A percentile compares a stretch with the other conserved stretches of the same genome.
phyloP scores from a whole-genome alignment of 2,329 filamentous ascomycete species.

The Fusarium verrucosum region DNA sequence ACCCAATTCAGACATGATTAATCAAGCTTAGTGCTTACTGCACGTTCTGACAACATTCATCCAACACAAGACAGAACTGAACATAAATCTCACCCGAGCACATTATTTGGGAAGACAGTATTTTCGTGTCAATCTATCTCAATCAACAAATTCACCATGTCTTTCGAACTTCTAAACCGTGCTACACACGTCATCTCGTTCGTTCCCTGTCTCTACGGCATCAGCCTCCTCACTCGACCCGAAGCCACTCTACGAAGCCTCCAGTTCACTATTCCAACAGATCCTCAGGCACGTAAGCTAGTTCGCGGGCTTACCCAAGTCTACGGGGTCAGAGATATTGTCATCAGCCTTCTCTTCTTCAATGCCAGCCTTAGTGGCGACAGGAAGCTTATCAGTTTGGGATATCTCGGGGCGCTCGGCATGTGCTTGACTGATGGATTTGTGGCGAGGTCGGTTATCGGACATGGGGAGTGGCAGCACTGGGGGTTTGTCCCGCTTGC shows the following conservation, averaged over 20 bases:
- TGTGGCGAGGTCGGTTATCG: constrained; percentile 1
- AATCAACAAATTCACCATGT: background rate
- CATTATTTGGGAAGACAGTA: too few species aligned
- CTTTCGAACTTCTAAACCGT: background rate
- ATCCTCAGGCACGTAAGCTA: constrained; percentile 1
- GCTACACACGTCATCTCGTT: background rate
- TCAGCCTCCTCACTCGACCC: constrained; percentile 11
- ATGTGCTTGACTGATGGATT: constrained; percentile 13
- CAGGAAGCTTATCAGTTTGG: background rate
- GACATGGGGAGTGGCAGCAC: constrained; percentile 12
- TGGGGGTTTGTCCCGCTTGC: constrained; percentile 4
- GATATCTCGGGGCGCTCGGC: background rate
- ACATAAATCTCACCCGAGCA: too few species aligned
- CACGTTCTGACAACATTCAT: too few species aligned
- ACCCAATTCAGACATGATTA: too few species aligned
- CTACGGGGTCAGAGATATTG: constrained; percentile 15
- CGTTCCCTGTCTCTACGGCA: constrained; percentile 1
- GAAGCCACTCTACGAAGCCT: background rate
- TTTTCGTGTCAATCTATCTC: background rate
- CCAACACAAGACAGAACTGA: too few species aligned
- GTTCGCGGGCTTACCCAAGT: background rate
- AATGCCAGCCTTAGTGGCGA: background rate
- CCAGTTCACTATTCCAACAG: background rate
- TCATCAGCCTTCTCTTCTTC: background rate
- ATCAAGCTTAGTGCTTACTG: too few species aligned